Base-by-base conservation (phyloP, 2,329 filamentous ascomycete genomes). In the Pestalotiopsis sp. region DNA sequence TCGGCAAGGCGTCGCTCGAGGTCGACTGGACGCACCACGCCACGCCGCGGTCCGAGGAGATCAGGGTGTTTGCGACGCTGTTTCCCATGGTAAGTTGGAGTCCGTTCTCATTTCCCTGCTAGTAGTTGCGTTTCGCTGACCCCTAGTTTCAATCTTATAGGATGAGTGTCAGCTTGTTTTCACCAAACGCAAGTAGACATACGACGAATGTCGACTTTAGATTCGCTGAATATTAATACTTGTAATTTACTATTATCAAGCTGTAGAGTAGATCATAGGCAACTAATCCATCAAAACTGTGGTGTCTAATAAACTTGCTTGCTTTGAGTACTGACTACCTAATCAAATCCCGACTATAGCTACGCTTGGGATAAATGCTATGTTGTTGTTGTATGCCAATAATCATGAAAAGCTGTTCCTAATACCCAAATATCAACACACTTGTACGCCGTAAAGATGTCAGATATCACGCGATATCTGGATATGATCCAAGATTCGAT, bases 21-120 rank as follows among this genome's bases (percentile, higher is more conserved):
- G 67, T 86, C 1, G 81, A 86, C 63, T 86, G 84, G 84, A 73
- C 72, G 59, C 85, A 86, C 71, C 79, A 85, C 72, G 78, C 84
- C 3, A 87, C 85, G 1, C 72, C 73, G 0, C 75, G 69, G 24
- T 86, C 83, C 0, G 84, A 86, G 68, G 81, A 86, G 73, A 86
- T 86, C 38, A 76, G 77, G 39, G 83, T 85, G 0, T 85, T 85
- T 79, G 83, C 83, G 0, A 84, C 81, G 0, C 59, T 85, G 3
- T 84, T 85, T 65, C 83, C 83, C 0, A 82, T 81, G 82, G 83
- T 84, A 75, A 71, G 81, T 77, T 22, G 0, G 3, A 24, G 24
- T 35, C 30, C 14, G 4, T 38, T 1, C 44, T 17, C 1, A 2
- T 30, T 20, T 24, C 24, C 24, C 24, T 24, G 24, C 24, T 3